phyloP scores from a whole-genome alignment of 2,329 filamentous ascomycete species.

The Microcera coccophila region DNA sequence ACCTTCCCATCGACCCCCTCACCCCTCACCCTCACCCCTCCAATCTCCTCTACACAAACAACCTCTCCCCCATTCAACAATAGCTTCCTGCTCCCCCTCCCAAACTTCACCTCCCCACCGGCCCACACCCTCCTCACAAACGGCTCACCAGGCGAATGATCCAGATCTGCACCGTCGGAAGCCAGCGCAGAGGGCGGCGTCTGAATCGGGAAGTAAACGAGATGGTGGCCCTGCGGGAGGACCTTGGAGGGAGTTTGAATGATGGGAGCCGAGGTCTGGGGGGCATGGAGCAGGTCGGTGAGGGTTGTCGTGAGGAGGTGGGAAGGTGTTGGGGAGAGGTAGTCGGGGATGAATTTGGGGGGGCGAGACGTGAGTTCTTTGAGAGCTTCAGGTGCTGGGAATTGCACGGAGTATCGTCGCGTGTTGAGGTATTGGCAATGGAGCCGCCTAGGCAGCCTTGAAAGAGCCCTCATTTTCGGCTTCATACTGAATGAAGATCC shows the following conservation, averaged over 20 bases:
- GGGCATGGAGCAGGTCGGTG: constrained; percentile 45
- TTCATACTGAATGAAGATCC: too few relatives aligned
- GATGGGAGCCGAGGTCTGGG: constrained; percentile 7
- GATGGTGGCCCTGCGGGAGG: constrained; percentile 68
- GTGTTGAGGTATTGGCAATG: constrained; percentile 3
- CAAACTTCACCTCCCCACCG: constrained; percentile 66
- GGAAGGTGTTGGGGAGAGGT: constrained; percentile 55
- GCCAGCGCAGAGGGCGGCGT: constrained; percentile 60
- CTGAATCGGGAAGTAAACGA: constrained; percentile 81
- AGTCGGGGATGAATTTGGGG: constrained; percentile 40
- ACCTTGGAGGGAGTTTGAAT: constrained; percentile 23
- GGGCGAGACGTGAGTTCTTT: constrained; percentile 25
- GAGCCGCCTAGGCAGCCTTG: constrained; percentile 5
- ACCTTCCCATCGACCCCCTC: constrained; percentile 40
- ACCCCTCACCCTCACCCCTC: constrained; percentile 35
- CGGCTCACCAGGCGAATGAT: constrained; percentile 68
- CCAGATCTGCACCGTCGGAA: constrained; percentile 77
- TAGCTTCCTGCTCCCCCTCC: constrained; percentile 25
- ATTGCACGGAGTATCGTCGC: constrained; percentile 6
- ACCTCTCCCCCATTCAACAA: constrained; percentile 37
- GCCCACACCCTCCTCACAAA: constrained; percentile 85
- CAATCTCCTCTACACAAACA: constrained; percentile 46
- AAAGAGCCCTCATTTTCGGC: constrained; percentile 7
- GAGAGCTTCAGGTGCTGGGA: constrained; percentile 10
- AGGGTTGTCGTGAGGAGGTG: constrained; percentile 64